Percentiles rank a stretch among this genome's conserved stretches.
Evolutionary conservation across 2,329 filamentous ascomycete genomes (phyloP).

Genomic region (Sphaerulina populicola): DNA sequence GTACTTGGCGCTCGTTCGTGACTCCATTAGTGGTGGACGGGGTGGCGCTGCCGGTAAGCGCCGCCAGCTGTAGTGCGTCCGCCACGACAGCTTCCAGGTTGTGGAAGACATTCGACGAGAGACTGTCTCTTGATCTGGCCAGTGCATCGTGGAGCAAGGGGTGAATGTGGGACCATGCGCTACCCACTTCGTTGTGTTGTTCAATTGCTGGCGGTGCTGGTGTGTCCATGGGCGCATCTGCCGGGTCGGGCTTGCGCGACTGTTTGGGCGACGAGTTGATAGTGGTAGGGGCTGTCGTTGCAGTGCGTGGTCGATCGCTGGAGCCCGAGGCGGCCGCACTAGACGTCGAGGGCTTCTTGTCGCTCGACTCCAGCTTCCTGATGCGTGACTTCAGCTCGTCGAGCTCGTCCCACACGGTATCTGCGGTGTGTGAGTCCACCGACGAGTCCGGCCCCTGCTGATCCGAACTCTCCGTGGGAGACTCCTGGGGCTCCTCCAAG

Average conservation of each 20-base stretch:
- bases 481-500: conserved; percentile 18
- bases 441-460: conserved; percentile 51
- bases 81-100: conserved; percentile 71
- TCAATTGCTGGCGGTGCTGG: conserved; percentile 4
- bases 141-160: conserved; percentile 74
- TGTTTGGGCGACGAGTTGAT: conserved; percentile 83
- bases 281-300: conserved; percentile 83
- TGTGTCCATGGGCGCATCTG: conserved; percentile 21
- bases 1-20: conserved; percentile 71
- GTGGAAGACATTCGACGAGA: conserved; percentile 64
- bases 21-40: conserved; percentile 53
- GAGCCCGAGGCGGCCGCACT: conserved; percentile 69
- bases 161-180: conserved; percentile 52
- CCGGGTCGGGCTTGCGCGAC: conserved; percentile 36
- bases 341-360: conserved; percentile 66
- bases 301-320: conserved; percentile 78
- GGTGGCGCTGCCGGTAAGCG: conserved; percentile 66
- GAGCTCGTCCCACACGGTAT: conserved; percentile 94
- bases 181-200: conserved; percentile 33
- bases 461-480: conserved; percentile 37
- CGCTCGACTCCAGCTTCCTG: conserved; percentile 78
- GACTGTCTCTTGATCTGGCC: conserved; percentile 62
- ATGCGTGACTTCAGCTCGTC: conserved; percentile 93
- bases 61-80: conserved; percentile 71
- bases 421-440: conserved; percentile 75